A percentile compares a stretch with the other conserved stretches of the same genome.
These are phyloP conservation scores for Atkinsonella texensis DNA, from an alignment of 2,329 filamentous ascomycete genomes.

Conservation along the genomic window DNA sequence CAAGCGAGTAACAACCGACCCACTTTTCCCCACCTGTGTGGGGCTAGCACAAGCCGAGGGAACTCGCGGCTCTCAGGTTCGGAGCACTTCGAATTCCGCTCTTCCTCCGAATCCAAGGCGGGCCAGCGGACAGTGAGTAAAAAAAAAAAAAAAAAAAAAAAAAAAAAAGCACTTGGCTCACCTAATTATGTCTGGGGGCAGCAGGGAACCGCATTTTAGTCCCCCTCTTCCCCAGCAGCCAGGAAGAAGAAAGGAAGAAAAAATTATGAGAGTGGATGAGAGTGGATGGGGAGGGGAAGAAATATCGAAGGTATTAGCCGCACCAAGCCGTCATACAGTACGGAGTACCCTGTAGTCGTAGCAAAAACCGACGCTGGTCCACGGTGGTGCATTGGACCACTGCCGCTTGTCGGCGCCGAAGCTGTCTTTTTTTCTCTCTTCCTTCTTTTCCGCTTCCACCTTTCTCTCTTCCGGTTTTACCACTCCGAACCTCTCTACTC, in stretches of 20 bases:
- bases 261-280: no score
- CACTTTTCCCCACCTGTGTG: no score
- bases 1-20: no score
- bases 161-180: no score
- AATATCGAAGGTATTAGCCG: no score
- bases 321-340: no score
- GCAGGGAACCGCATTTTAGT: no score
- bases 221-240: no score
- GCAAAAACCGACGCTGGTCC: not conserved
- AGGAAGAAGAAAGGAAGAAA: no score
- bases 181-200: no score
- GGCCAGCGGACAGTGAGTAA: not conserved
- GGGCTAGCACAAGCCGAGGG: not conserved
- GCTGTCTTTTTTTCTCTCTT: slow-evolving; percentile 2
- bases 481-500: not conserved
- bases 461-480: not conserved
- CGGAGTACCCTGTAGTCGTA: not conserved
- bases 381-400: not conserved
- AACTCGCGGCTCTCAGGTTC: slow-evolving; percentile 7
- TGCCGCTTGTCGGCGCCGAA: slow-evolving; percentile 4
- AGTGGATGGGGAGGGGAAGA: no score
- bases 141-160: not conserved
- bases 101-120: slow-evolving; percentile 7
- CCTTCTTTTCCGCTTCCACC: not conserved
- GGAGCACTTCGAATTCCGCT: slow-evolving; percentile 14